Percentiles rank a stretch among this genome's conserved stretches.
These are phyloP conservation scores for Verticillium klebahnii DNA, from an alignment of 2,329 filamentous ascomycete species.

Conservation along the genomic window DNA sequence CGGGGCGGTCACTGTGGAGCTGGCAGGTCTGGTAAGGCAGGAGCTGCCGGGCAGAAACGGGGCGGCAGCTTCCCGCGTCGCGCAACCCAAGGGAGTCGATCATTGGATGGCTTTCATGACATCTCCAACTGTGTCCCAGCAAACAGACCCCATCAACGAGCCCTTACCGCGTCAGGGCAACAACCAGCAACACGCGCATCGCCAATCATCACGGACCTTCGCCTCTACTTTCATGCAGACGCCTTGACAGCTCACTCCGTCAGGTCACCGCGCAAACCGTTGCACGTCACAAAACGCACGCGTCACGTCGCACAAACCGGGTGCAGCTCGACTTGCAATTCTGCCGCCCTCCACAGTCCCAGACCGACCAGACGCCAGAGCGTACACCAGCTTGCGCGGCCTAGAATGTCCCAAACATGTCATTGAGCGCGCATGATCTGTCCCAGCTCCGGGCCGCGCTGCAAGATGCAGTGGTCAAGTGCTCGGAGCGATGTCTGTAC, in stretches of 20 bases:
- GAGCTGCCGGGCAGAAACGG: neutral
- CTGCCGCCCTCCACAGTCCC: neutral
- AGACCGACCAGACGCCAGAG: neutral
- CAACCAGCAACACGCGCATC: neutral
- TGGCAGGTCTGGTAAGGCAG: neutral
- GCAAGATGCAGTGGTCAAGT: constrained; percentile 82
- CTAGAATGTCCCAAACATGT: constrained; percentile 33
- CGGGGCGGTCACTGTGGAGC: neutral
- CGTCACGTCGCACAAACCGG: neutral
- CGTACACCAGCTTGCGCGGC: neutral
- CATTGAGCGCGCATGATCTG: constrained; percentile 50
- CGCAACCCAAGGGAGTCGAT: neutral
- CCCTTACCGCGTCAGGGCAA: constrained; percentile 2
- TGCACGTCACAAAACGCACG: neutral
- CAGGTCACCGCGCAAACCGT: neutral
- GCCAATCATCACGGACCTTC: neutral
- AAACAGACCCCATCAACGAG: neutral
- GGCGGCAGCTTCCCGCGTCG: neutral
- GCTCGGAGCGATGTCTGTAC: constrained; percentile 91
- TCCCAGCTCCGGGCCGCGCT: constrained; percentile 67
- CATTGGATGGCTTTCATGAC: neutral
- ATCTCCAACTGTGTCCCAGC: neutral
- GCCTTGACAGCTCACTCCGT: neutral
- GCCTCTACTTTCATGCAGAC: neutral
- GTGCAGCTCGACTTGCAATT: neutral